Percentiles rank a stretch among this genome's conserved stretches.
phyloP scores from a whole-genome alignment of 23 red algal species.

The Agarophyton chilense region DNA sequence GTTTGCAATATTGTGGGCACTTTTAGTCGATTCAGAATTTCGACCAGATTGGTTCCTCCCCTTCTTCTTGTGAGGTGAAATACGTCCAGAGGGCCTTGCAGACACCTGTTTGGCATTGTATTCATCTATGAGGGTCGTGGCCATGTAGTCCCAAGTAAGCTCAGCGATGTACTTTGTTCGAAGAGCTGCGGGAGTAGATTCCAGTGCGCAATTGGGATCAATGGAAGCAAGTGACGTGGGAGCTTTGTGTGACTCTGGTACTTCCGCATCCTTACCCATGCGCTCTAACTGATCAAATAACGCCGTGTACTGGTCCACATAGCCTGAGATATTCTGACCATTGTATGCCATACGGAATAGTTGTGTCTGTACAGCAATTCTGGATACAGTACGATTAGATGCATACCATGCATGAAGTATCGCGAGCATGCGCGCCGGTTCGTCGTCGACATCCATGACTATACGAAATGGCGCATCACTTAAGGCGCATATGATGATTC shows the following conservation, averaged over 20 bases:
- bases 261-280: conserved; percentile 22
- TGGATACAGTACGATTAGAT: neutral
- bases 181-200: conserved; percentile 21
- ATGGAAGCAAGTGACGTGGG: conserved; percentile 13
- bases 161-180: conserved; percentile 24
- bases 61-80: too few species aligned
- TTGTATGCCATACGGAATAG: too few species aligned
- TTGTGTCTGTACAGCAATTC: neutral
- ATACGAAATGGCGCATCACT: too few species aligned
- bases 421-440: too few species aligned
- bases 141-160: conserved; percentile 36
- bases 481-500: too few species aligned
- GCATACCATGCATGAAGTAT: too few species aligned
- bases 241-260: conserved; percentile 35
- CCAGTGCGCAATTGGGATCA: too few species aligned
- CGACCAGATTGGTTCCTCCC: too few species aligned
- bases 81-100: too few species aligned
- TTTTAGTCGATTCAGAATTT: neutral
- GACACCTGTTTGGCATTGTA: too few species aligned
- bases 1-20: neutral
- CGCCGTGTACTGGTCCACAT: conserved; percentile 27
- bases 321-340: conserved; percentile 32
- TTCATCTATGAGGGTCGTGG: too few species aligned
- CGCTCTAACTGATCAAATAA: conserved; percentile 22
- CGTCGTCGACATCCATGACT: too few species aligned